phyloP scores from a whole-genome alignment of 768 basidiomycete genomes.

The Russula foetens region DNA sequence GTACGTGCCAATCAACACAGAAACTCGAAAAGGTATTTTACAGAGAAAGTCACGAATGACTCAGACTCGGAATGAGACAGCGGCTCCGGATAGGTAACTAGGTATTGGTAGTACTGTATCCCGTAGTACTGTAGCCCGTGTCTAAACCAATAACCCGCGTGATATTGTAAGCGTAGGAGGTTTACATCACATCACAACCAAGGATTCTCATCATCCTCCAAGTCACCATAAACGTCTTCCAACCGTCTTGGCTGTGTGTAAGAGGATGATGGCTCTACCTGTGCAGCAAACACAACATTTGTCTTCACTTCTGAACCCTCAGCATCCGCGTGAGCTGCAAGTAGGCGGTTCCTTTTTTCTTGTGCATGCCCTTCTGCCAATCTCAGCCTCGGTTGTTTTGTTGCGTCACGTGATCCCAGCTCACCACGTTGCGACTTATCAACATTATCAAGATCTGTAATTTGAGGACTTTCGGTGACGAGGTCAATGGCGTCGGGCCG shows the following conservation, averaged over 20 bases:
- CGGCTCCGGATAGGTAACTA: no score
- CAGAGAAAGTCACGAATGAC: no score
- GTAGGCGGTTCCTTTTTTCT: constrained; percentile 11
- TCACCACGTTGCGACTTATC: constrained; percentile 50
- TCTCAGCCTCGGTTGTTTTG: constrained; percentile 34
- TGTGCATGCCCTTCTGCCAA: constrained; percentile 27
- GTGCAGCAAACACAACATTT: constrained; percentile 22
- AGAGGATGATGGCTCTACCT: constrained; percentile 32
- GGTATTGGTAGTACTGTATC: no score
- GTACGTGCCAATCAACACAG: no score
- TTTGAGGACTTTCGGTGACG: constrained; percentile 53
- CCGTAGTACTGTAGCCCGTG: background rate
- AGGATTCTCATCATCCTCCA: constrained; percentile 43
- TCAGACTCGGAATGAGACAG: no score
- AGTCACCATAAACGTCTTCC: constrained; percentile 29
- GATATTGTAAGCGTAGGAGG: background rate
- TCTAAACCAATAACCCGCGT: background rate
- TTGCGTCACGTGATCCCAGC: constrained; percentile 34
- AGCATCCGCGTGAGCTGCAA: background rate
- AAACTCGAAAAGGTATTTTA: no score
- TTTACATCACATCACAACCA: constrained; percentile 44
- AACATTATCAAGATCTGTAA: no score
- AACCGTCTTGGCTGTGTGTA: constrained; percentile 30
- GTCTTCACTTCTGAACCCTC: constrained; percentile 6
- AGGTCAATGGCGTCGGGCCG: constrained; percentile 80